A percentile compares a stretch with the other conserved stretches of the same genome.
Evolutionary conservation across 306 rosid species (phyloP).

Genomic region (Sicyos baderoa): DNA sequence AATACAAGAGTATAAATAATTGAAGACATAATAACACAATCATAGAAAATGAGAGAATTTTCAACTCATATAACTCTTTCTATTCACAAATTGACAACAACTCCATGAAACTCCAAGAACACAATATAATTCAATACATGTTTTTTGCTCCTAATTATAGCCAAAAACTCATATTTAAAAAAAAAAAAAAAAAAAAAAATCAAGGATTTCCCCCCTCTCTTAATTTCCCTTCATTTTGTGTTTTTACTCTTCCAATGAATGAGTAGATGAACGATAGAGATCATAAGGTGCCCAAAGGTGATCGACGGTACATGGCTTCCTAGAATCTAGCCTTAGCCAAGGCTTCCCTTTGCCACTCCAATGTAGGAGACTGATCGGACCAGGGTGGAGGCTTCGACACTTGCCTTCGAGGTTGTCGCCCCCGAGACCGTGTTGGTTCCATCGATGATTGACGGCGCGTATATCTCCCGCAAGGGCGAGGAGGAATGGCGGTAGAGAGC

Average conservation of each 20-base stretch:
- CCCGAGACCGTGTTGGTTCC: constrained; percentile 91
- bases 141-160: neutral
- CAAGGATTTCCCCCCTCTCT: neutral
- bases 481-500: constrained; percentile 81
- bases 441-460: constrained; percentile 61
- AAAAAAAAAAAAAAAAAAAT: neutral
- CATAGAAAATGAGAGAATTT: neutral
- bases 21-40: neutral
- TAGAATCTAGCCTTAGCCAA: constrained; percentile 83
- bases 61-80: neutral
- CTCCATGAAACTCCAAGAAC: neutral
- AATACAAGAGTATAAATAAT: neutral
- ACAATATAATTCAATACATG: neutral
- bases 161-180: constrained; percentile 11
- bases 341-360: constrained; percentile 97
- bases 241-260: constrained; percentile 52
- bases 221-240: neutral
- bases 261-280: constrained; percentile 51
- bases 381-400: constrained; percentile 70
- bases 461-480: constrained; percentile 62
- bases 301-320: constrained; percentile 69
- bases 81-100: constrained; percentile 2
- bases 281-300: constrained; percentile 87
- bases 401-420: constrained; percentile 78
- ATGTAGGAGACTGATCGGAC: constrained; percentile 71